A percentile compares a stretch with the other conserved stretches of the same genome.
Conservation (phyloP, 257 asterid genomes). For the Nyctanthes arbortristis region DNA sequence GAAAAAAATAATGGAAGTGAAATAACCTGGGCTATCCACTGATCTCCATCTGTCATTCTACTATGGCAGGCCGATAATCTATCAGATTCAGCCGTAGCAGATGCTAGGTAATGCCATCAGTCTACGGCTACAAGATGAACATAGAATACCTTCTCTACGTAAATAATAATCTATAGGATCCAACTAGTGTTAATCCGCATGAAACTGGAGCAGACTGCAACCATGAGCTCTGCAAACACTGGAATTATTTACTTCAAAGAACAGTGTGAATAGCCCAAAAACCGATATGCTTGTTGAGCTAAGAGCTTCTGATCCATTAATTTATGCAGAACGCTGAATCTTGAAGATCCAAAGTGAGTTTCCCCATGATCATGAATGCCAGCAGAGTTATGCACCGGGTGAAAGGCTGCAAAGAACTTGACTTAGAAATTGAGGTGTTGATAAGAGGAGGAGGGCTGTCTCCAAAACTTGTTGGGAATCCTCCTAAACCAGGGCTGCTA, state of each 20-base stretch:
- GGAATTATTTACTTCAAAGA: no score
- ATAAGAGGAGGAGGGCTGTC: constrained; percentile 44
- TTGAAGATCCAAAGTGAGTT: constrained; percentile 18
- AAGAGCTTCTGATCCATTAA: no score
- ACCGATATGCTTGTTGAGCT: constrained; percentile 7
- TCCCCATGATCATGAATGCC: constrained; percentile 39
- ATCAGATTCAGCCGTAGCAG: constrained; percentile 11
- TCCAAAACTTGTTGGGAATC: constrained; percentile 44
- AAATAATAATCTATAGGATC: constrained; percentile 2
- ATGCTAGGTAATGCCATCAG: constrained; percentile 1
- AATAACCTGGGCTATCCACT: constrained; percentile 1
- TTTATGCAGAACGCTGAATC: constrained; percentile 16
- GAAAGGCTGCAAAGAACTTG: constrained; percentile 43
- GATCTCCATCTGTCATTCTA: constrained; percentile 6
- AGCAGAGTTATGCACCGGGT: constrained; percentile 39
- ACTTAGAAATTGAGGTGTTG: constrained; percentile 35
- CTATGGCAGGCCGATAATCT: constrained; percentile 10
- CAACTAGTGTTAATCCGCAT: not conserved
- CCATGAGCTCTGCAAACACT: not conserved
- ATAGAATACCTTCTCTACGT: constrained; percentile 19
- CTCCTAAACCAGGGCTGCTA: constrained; percentile 56
- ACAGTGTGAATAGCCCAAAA: constrained; percentile 2
- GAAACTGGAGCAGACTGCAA: constrained; percentile 15
- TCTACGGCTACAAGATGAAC: constrained; percentile 17
- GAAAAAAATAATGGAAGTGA: no score